Base-by-base conservation (phyloP, 2,329 filamentous ascomycete species). In the Neopestalotiopsis rosae region DNA sequence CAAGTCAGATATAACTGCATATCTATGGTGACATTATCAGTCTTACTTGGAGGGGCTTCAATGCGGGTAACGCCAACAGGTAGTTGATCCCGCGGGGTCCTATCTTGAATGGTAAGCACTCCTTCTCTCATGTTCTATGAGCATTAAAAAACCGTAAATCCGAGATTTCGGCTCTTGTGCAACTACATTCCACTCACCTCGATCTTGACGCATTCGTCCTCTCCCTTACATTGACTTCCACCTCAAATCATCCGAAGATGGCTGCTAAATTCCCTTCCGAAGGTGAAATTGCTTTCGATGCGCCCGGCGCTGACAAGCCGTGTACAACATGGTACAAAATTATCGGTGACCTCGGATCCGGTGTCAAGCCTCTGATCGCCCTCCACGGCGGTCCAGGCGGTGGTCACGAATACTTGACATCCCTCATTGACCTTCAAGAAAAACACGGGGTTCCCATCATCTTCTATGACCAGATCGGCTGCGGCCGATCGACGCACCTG, bases 381-480 rank as follows among this genome's bases (percentile, higher is more conserved):
- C 34, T 68, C 3, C 72, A 74, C n/a, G 71, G 72, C n/a, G 71
- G 71, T 2, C 71, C 72, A 3, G 71, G 72, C 13, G 71, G 61
- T 4, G 69, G 72, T 0, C 72, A 74, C 42, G 72, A 72, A 6
- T 74, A 74, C 30, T 20, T 74, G 5, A 58, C 72, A 10, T 10
- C 68, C 1, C 61, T 69, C 5, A 24, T 59, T 1, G 68, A 69
- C 4, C 69, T 74, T 1, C 68, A 59, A 20, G 24, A 13, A 0
- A 20, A 61, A 7, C 66, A 71, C 57, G 69, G 68, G 4, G 13
- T 68, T 4, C 69, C 72, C 2, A 62, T 73, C n/a, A n/a, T 73
- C n/a, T 71, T 73, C 40, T 73, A 73, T 40, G 73, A 74, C 62
- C 72, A 74, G 58, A 71, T 74, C 7, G 73, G 73, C 12, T 71